Base-by-base conservation (phyloP, 495 filamentous ascomycete genomes). In the Aspergillus incahuasiensis region DNA sequence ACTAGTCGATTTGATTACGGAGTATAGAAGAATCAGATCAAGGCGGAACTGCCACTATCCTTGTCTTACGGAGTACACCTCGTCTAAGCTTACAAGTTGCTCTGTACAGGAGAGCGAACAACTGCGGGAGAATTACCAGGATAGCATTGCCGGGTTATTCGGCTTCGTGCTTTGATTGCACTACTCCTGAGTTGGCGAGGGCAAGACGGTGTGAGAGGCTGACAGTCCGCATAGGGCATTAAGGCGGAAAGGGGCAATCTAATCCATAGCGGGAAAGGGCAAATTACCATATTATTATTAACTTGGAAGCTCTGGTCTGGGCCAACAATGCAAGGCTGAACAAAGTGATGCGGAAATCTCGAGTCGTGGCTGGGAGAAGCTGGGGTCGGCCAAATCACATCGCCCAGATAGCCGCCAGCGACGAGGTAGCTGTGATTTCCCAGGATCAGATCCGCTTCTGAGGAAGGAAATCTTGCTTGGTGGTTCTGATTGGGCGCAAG, bases 231-330 rank as follows among this genome's bases (percentile, higher is more conserved):
- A 47, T 30, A 42, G 38, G 54, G 35, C 39, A 43, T 35, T 24
- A 28, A 44, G 35, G 46, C 30, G 45, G 54, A 51, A 52, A 59
- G 52, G 43, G 54, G 57, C 21, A 48, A 44, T 44, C 39, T 34
- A 34, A 47, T 58, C 28, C 24, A 20, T 19, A 39, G 42, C 13
- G 9, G 16, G 25, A 40, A 47, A 35, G 21, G 25, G 51, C 41
- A 52, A 48, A 54, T 41, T 45, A 51, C 24, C 42, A 47, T 43
- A 16, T 40, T 40, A 18, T 41, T 43, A 16, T 40, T 40, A 18
- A 40, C n/a, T 40, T 40, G 38, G 38, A 52, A 20, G 48, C 46
- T 52, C 20, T 48, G 56, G 54, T 59, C 61, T 63, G 60, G 61
- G 55, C 60, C 39, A 57, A 52, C 44, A 51, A 48, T 60, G 51